A percentile compares a stretch with the other conserved stretches of the same genome.
Conservation (phyloP, 441 rosid species). For the Euphorbia celastroides region DNA sequence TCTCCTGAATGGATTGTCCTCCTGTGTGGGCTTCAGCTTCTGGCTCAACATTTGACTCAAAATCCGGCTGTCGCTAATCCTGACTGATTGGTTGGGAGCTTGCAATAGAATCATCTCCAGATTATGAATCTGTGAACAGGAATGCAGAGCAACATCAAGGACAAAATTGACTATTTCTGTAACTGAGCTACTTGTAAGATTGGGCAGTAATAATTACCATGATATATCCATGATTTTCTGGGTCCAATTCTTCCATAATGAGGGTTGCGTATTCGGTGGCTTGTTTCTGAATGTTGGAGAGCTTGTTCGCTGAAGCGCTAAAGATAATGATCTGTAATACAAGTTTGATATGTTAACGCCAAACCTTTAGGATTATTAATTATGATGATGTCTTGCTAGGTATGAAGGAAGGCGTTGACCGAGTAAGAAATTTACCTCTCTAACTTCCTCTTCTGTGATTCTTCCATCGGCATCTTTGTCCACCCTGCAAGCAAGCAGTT, state of each 20-base stretch:
- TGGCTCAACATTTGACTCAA: conserved; percentile 83
- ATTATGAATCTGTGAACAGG: conserved; percentile 43
- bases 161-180: neutral
- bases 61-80: conserved; percentile 54
- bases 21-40: conserved; percentile 68
- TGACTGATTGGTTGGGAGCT: conserved; percentile 73
- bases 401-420: neutral
- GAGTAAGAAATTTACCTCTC: conserved; percentile 43
- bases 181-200: neutral
- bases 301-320: conserved; percentile 95
- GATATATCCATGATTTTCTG: conserved; percentile 70
- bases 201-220: conserved; percentile 39
- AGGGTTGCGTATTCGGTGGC: conserved; percentile 78
- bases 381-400: neutral
- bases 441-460: conserved; percentile 78
- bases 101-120: conserved; percentile 66
- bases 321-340: conserved; percentile 54
- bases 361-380: too few species aligned
- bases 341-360: too few species aligned
- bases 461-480: conserved; percentile 85
- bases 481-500: conserved; percentile 51
- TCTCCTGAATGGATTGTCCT: conserved; percentile 43
- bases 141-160: neutral
- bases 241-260: conserved; percentile 95
- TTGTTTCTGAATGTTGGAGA: conserved; percentile 72